phyloP scores from a whole-genome alignment of 1,284 basidiomycete species.

The Sanghuangporus sanghuang region DNA sequence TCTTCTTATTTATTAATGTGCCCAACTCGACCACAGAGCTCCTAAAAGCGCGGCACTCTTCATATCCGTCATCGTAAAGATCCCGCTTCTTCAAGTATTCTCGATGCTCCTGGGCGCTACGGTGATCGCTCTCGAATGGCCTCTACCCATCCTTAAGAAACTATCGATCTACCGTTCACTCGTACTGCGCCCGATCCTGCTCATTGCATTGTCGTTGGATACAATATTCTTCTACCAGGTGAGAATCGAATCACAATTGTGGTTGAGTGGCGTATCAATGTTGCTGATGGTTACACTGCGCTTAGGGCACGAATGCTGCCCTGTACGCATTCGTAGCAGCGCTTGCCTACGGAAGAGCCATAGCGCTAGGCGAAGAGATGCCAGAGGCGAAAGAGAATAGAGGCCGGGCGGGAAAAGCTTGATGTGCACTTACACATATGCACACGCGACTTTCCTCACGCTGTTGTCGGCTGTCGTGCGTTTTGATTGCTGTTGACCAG shows the following conservation, averaged over 20 bases:
- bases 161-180: conserved; percentile 61
- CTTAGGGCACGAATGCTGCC: conserved; percentile 70
- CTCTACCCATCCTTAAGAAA: conserved; percentile 52
- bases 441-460: conserved; percentile 12
- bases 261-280: not conserved
- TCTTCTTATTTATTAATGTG: not conserved
- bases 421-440: conserved; percentile 24
- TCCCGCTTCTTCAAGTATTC: conserved; percentile 65
- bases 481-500: conserved; percentile 7
- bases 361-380: conserved; percentile 60
- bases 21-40: conserved; percentile 41
- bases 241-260: conserved; percentile 20
- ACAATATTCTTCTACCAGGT: conserved; percentile 77
- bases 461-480: not conserved
- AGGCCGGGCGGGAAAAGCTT: conserved; percentile 53
- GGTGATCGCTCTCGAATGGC: conserved; percentile 64
- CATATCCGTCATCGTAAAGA: conserved; percentile 66
- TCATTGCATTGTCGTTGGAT: conserved; percentile 62
- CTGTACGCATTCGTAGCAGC: conserved; percentile 69
- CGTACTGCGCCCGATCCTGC: conserved; percentile 53
- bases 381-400: conserved; percentile 59
- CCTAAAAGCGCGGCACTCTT: conserved; percentile 58
- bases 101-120: conserved; percentile 53
- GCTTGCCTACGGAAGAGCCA: conserved; percentile 57
- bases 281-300: not conserved